phyloP scores from a whole-genome alignment of 345 rosid species.

The Ceriops zippeliana region DNA sequence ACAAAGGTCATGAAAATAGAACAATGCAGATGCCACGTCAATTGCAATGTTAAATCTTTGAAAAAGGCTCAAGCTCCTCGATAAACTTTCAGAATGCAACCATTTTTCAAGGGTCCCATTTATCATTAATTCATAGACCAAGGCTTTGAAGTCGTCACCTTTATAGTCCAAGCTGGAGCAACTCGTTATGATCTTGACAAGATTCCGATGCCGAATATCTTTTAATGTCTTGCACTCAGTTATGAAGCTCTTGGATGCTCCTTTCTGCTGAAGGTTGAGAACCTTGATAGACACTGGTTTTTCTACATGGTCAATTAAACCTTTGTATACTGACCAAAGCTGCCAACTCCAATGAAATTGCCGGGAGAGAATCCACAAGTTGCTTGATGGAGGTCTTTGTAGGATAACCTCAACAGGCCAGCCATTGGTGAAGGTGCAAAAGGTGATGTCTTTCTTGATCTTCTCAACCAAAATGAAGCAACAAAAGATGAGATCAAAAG shows the following conservation, averaged over 20 bases:
- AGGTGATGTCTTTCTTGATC: neutral
- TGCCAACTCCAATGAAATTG: conserved; percentile 24
- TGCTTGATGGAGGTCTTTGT: conserved; percentile 24
- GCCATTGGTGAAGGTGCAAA: neutral
- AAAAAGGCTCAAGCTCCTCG: conserved; percentile 6
- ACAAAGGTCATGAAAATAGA: conserved; percentile 10
- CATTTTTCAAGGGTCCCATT: conserved; percentile 11
- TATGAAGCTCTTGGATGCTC: conserved; percentile 26
- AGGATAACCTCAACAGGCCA: conserved; percentile 11
- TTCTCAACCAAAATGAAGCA: conserved; percentile 1
- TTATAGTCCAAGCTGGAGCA: conserved; percentile 23
- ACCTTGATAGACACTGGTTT: conserved; percentile 26
- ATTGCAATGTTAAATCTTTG: conserved; percentile 9
- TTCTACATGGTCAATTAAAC: conserved; percentile 4
- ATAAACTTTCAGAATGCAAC: conserved; percentile 6
- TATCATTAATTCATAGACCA: conserved; percentile 20
- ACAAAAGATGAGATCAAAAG: conserved; percentile 2
- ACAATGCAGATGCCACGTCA: conserved; percentile 16
- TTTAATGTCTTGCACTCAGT: conserved; percentile 28
- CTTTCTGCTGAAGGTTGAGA: conserved; percentile 15
- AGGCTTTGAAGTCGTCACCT: conserved; percentile 31
- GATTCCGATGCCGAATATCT: conserved; percentile 26
- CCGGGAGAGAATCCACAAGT: conserved; percentile 21
- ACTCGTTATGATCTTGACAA: conserved; percentile 21
- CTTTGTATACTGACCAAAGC: conserved; percentile 30